Conservation (phyloP, 2,329 filamentous ascomycete species). For the Eutypella sp. region DNA sequence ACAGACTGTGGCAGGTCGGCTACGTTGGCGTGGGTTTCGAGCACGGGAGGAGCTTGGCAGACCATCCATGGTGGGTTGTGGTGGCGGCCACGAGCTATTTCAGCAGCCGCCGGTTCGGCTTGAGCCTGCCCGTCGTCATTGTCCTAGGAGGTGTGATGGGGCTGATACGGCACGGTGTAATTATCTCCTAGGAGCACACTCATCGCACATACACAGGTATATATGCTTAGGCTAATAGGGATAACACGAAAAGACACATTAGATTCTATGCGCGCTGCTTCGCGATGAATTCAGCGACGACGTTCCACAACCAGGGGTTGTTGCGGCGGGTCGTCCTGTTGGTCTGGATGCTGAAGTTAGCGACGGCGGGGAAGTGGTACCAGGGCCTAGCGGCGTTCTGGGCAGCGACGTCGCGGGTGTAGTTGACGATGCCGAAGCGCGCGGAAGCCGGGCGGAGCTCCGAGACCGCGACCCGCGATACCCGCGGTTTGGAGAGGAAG, state of each 20-base stretch:
- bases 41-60: constrained; percentile 46
- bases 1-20: constrained; percentile 58
- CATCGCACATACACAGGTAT: too few species aligned
- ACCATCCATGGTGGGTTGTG: constrained; percentile 61
- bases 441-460: constrained; percentile 28
- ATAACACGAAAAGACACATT: too few species aligned
- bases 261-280: too few species aligned
- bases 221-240: too few species aligned
- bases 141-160: constrained; percentile 30
- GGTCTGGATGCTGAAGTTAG: constrained; percentile 29
- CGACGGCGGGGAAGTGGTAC: constrained; percentile 33
- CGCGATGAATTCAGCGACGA: constrained; percentile 22
- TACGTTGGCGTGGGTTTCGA: constrained; percentile 46
- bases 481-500: constrained; percentile 48
- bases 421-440: constrained; percentile 35
- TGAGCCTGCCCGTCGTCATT: constrained; percentile 29
- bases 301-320: constrained; percentile 34
- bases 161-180: constrained; percentile 17
- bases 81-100: constrained; percentile 42
- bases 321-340: constrained; percentile 21
- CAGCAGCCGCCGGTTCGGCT: constrained; percentile 27
- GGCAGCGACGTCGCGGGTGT: constrained; percentile 24
- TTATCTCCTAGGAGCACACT: too few species aligned
- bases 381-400: constrained; percentile 27
- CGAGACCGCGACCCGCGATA: constrained; percentile 26